A percentile compares a stretch with the other conserved stretches of the same genome.
phyloP scores from a whole-genome alignment of 257 asterid genomes.

The Verbena officinalis region DNA sequence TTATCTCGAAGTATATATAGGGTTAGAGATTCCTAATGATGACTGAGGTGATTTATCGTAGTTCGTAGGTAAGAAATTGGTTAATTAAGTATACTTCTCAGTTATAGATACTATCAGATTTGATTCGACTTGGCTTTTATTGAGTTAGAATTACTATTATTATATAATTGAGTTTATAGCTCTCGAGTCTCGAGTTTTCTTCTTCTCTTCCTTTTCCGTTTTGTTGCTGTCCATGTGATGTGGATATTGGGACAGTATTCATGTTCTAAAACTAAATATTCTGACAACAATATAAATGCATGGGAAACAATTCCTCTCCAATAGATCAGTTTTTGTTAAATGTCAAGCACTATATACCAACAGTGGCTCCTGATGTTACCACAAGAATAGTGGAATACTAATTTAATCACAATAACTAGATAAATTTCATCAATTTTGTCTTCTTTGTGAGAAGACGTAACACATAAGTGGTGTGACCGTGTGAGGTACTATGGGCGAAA shows the following conservation, averaged over 20 bases:
- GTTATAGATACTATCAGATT: neutral
- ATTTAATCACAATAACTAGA: neutral
- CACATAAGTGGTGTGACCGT: neutral
- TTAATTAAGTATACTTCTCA: neutral
- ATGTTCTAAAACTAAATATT: too few species aligned
- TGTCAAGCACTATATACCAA: neutral
- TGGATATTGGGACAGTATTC: too few species aligned
- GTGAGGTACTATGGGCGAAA: neutral
- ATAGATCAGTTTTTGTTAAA: neutral
- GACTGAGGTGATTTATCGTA: neutral
- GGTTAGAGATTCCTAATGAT: conserved; percentile 16
- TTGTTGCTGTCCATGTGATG: too few species aligned
- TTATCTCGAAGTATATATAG: neutral
- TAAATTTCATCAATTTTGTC: neutral
- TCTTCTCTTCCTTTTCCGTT: too few species aligned
- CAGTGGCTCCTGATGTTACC: neutral
- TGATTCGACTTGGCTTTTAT: neutral
- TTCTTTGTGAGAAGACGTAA: neutral
- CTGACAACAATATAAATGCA: too few species aligned
- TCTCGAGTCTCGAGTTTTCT: too few species aligned
- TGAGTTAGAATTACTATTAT: too few species aligned
- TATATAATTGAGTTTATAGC: too few species aligned
- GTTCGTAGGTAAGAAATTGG: neutral
- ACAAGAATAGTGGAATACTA: neutral
- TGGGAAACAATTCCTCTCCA: neutral